Conservation (phyloP, 495 filamentous ascomycete species). For the Parathielavia appendiculata region DNA sequence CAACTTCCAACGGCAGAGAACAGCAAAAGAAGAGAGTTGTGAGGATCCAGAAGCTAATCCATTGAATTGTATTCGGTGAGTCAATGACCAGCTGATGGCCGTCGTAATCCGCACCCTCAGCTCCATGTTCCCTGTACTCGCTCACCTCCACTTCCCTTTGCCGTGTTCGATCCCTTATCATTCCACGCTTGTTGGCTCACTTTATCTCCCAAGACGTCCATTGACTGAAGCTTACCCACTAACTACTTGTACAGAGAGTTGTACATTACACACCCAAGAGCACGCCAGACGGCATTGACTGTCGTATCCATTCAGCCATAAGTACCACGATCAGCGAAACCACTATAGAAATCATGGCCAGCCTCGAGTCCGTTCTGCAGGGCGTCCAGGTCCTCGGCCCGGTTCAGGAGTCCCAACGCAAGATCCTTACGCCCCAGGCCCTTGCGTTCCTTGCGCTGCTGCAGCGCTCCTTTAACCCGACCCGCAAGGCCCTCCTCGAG, state of each 20-base stretch:
- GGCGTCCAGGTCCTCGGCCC: slow-evolving; percentile 80
- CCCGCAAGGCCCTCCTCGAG: slow-evolving; percentile 83
- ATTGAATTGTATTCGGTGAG: not conserved
- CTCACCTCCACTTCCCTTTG: no score
- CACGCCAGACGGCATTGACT: not conserved
- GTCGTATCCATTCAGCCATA: not conserved
- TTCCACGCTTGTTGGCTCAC: slow-evolving; percentile 10
- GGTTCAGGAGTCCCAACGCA: slow-evolving; percentile 70
- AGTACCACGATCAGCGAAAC: not conserved
- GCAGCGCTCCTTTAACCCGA: slow-evolving; percentile 88
- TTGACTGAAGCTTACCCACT: not conserved
- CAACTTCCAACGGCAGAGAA: not conserved
- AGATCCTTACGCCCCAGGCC: slow-evolving; percentile 88
- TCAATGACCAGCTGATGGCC: not conserved
- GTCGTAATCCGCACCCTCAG: slow-evolving; percentile 11
- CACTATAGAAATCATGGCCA: slow-evolving; percentile 54
- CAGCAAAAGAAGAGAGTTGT: not conserved
- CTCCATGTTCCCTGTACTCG: no score
- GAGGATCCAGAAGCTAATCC: not conserved
- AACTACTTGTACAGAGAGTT: not conserved
- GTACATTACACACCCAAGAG: not conserved
- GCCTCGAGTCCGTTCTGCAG: slow-evolving; percentile 70
- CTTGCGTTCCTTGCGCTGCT: slow-evolving; percentile 90
- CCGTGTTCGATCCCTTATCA: not conserved
- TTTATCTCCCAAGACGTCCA: not conserved